Base-by-base conservation (phyloP, 768 basidiomycete species). In the Podaxis sp. region DNA sequence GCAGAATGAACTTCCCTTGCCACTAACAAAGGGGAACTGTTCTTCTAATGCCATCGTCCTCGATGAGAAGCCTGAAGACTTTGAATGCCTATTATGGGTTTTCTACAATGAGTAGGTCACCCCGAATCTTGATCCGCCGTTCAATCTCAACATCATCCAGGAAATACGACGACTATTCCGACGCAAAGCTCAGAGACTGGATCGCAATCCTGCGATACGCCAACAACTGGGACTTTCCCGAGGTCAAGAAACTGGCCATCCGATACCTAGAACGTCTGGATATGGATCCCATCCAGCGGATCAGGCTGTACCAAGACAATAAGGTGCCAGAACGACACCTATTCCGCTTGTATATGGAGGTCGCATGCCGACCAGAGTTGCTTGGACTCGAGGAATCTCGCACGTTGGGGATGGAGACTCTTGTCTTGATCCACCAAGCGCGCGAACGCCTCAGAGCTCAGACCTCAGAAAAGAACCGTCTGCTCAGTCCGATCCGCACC, bases 391-490 rank as follows among this genome's bases (percentile, higher is more conserved):
- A 77, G 7, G 91, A 91, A 61, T 86, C 83, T 38, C 70, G 74
- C 1, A 72, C 74, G 39, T 75, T 93, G 22, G 85, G 86, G 67
- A 49, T 86, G 68, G 82, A 87, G 40, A 86, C 85, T 0, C 75
- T 84, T 0, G 70, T 88, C 2, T 76, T 71, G 46, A 74, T 90
- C n/a, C 84, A 84, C 0, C 70, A 73, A 2, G 84, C 83, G 2
- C 79, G 88, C 1, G 89, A 90, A 63, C 73, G 72, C 55, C 77
- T 77, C 39, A 72, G 79, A 8, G 74, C 80, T n/a, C 61, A 26
- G n/a, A 4, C 38, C 22, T 36, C n/a, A 17, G 38, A 38, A 15
- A 44, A 42, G 5, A 19, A 51, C 36, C 33, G 19, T 6, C 9
- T 52, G 1, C 30, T 52, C 12, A 59, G 58, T 28, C 58, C 58